Evolutionary conservation across 1,284 basidiomycete species (phyloP).

Genomic region (Trichosporon asahii): DNA sequence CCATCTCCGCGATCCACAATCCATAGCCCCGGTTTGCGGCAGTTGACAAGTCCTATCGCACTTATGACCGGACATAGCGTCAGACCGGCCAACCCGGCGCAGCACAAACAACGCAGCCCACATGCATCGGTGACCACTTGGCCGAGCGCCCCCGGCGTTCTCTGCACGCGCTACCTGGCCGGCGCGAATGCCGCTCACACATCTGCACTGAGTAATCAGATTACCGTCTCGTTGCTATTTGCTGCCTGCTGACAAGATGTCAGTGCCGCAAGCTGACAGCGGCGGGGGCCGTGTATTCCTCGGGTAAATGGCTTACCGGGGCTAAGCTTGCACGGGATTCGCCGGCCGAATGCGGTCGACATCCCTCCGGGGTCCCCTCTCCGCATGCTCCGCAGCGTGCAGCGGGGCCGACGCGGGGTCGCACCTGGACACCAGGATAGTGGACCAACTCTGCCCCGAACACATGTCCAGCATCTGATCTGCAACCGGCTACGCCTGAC

Average conservation of each 20-base stretch:
- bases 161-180: background rate
- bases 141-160: background rate
- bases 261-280: background rate
- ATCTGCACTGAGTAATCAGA: background rate
- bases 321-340: background rate
- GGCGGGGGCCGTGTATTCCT: slow-evolving; percentile 8
- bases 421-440: background rate
- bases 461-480: background rate
- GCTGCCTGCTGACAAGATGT: background rate
- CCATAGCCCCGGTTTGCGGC: background rate
- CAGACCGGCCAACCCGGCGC: background rate
- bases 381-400: background rate
- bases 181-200: background rate
- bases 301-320: slow-evolving; percentile 7
- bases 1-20: background rate
- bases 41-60: slow-evolving; percentile 3
- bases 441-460: slow-evolving; percentile 5
- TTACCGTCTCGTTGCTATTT: background rate
- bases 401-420: background rate
- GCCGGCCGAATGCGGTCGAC: background rate
- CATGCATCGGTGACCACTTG: background rate
- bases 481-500: background rate
- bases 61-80: background rate
- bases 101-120: background rate
- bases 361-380: background rate